A percentile compares a stretch with the other conserved stretches of the same genome.
These are phyloP conservation scores for Nannizziopsis barbatae DNA, from an alignment of 2,329 filamentous ascomycete genomes.

Conservation along the genomic window DNA sequence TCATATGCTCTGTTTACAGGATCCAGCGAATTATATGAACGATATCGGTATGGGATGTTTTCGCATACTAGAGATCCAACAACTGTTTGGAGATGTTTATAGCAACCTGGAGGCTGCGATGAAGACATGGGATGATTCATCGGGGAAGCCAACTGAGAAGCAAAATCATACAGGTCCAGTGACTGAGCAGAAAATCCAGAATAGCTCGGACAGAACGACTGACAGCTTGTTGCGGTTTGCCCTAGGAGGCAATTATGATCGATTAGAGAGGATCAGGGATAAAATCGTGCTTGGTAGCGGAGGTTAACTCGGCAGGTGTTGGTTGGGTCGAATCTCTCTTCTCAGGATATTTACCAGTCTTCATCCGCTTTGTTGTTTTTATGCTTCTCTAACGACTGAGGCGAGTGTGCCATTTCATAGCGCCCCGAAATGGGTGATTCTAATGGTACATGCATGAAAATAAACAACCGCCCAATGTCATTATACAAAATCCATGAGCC, in stretches of 20 bases:
- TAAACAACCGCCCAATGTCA: no score
- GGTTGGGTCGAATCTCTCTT: not conserved
- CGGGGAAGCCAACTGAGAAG: not conserved
- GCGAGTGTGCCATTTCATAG: not conserved
- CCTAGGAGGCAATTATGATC: slow-evolving; percentile 15
- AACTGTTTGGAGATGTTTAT: slow-evolving; percentile 30
- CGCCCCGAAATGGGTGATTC: no score
- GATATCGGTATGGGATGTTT: slow-evolving; percentile 44
- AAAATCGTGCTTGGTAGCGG: slow-evolving; percentile 9
- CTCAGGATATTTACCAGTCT: not conserved
- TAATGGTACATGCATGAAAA: no score
- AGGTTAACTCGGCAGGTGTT: not conserved
- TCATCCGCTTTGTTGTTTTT: not conserved
- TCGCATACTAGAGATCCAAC: slow-evolving; percentile 41
- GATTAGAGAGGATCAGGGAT: slow-evolving; percentile 15
- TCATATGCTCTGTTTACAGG: slow-evolving; percentile 45
- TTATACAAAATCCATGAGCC: no score
- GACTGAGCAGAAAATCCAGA: not conserved
- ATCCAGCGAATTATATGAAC: slow-evolving; percentile 48
- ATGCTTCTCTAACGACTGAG: not conserved
- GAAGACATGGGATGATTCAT: slow-evolving; percentile 19
- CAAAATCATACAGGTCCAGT: not conserved
- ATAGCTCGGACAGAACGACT: not conserved
- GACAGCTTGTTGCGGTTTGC: slow-evolving; percentile 12
- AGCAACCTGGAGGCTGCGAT: slow-evolving; percentile 20